These are phyloP conservation scores for Ogataea pini DNA, from an alignment of 805 yeast species.

Conservation along the genomic window DNA sequence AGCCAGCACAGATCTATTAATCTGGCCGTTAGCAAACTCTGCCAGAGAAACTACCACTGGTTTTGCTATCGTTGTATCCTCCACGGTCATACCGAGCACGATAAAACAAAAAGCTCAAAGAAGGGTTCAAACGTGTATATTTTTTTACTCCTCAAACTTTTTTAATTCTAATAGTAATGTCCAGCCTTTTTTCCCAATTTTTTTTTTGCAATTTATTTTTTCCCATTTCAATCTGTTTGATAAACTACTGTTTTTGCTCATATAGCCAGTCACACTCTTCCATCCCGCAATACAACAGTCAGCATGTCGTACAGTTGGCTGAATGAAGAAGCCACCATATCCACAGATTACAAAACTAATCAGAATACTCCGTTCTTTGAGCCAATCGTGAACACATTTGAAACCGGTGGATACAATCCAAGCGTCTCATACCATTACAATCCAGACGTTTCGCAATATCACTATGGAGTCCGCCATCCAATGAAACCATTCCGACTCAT, in stretches of 20 bases:
- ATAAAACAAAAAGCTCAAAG: no score
- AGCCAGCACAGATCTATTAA: slow-evolving; percentile 28
- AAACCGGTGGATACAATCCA: slow-evolving; percentile 45
- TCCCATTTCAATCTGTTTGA: no score
- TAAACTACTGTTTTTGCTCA: no score
- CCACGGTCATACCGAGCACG: background rate
- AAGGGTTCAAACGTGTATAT: background rate
- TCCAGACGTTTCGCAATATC: slow-evolving; percentile 76
- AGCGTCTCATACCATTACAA: slow-evolving; percentile 87
- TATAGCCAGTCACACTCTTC: no score
- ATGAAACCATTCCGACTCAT: slow-evolving; percentile 95
- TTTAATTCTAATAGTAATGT: background rate
- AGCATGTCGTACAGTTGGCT: slow-evolving; percentile 27
- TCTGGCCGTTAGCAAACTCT: slow-evolving; percentile 7
- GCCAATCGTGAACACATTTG: slow-evolving; percentile 39
- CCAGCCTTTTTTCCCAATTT: background rate
- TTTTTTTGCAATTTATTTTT: background rate
- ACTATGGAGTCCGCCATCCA: slow-evolving; percentile 94
- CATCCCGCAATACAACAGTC: background rate
- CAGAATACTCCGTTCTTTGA: slow-evolving; percentile 48
- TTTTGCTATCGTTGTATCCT: background rate
- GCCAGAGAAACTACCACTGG: slow-evolving; percentile 17
- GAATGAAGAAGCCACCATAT: slow-evolving; percentile 31
- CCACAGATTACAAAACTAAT: slow-evolving; percentile 29
- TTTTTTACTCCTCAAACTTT: background rate